phyloP scores from a whole-genome alignment of 2,329 filamentous ascomycete species.

The Phaeosphaeriaceae sp. region DNA sequence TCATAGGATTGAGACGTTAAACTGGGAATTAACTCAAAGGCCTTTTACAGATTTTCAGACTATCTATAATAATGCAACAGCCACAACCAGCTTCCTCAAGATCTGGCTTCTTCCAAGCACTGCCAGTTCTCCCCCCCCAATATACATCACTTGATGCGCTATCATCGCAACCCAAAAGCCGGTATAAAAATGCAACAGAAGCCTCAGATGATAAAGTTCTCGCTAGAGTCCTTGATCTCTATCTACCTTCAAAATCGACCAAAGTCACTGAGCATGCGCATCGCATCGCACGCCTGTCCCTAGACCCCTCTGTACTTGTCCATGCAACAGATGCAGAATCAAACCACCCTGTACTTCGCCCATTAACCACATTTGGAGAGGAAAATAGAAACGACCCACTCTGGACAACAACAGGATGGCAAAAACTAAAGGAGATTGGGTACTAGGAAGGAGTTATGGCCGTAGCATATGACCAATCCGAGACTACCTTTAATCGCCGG shows the following conservation, averaged over 20 bases:
- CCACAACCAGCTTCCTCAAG: conserved; percentile 28
- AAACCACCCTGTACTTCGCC: conserved; percentile 66
- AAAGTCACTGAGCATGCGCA: conserved; percentile 24
- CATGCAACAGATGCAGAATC: conserved; percentile 67
- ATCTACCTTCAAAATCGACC: conserved; percentile 19
- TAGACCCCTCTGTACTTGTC: conserved; percentile 25
- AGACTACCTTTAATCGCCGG: conserved; percentile 61
- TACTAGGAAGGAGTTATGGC: conserved; percentile 65
- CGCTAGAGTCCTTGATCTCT: conserved; percentile 31
- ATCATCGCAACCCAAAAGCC: background rate
- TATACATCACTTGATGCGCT: conserved; percentile 20
- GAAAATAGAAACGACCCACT: conserved; percentile 62
- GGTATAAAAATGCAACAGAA: background rate
- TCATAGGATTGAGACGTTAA: no score
- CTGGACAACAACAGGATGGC: conserved; percentile 71
- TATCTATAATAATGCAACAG: conserved; percentile 25
- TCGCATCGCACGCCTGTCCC: conserved; percentile 23
- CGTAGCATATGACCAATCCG: conserved; percentile 63
- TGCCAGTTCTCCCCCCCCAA: conserved; percentile 33
- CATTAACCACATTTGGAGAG: conserved; percentile 66
- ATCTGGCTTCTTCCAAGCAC: conserved; percentile 39
- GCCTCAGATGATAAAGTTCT: conserved; percentile 30
- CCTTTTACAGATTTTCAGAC: background rate
- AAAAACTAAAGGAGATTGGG: conserved; percentile 64
- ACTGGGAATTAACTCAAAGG: no score